These are phyloP conservation scores for Trametes gibbosa DNA, from an alignment of 768 basidiomycete species.

Conservation along the genomic window DNA sequence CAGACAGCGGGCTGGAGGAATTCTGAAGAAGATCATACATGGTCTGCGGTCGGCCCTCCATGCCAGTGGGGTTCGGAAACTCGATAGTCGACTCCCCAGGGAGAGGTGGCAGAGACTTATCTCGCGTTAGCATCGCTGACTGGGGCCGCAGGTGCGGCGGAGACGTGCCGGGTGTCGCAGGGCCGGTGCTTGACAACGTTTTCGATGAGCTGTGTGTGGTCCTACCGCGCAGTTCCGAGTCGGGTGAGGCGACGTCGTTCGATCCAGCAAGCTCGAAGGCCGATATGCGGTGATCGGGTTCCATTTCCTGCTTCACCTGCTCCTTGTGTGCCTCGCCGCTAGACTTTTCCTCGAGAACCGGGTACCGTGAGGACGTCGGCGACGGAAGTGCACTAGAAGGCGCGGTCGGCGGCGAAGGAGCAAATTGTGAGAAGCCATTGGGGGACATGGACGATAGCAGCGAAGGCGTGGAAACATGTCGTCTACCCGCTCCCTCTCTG, in stretches of 20 bases:
- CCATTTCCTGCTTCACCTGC: constrained; percentile 39
- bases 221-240: constrained; percentile 24
- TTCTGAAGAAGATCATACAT: constrained; percentile 56
- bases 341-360: constrained; percentile 52
- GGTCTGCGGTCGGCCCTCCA: constrained; percentile 60
- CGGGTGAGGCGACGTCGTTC: constrained; percentile 24
- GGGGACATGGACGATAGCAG: constrained; percentile 58
- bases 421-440: constrained; percentile 53
- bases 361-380: constrained; percentile 68
- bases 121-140: constrained; percentile 41
- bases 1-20: constrained; percentile 28
- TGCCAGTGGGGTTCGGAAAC: constrained; percentile 24
- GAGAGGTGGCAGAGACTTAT: constrained; percentile 79
- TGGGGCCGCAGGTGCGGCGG: constrained; percentile 17
- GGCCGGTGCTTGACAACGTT: constrained; percentile 22
- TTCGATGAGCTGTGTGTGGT: constrained; percentile 26
- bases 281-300: constrained; percentile 38
- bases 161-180: constrained; percentile 22
- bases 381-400: constrained; percentile 75
- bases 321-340: constrained; percentile 42
- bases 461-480: constrained; percentile 70
- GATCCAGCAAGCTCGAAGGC: constrained; percentile 31
- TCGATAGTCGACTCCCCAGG: constrained; percentile 45
- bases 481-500: constrained; percentile 46
- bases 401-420: constrained; percentile 73